Conservation (phyloP, 2,329 filamentous ascomycete species). For the Nannizzia gypsea region DNA sequence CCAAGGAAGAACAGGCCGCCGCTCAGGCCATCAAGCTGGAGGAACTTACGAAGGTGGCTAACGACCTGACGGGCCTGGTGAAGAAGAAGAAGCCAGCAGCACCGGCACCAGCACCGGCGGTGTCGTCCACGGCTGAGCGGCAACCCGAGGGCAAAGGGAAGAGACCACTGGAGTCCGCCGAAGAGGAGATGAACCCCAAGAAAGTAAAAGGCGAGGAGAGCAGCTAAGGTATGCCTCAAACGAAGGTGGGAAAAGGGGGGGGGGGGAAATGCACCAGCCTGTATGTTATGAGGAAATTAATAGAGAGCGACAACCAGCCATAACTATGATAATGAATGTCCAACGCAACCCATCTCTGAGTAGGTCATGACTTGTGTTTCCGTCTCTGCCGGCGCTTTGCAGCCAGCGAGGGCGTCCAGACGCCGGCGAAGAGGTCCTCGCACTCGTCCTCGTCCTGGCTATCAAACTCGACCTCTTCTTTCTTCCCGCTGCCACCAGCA, state of each 20-base stretch:
- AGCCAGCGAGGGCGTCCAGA: conserved; percentile 48
- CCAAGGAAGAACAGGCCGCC: conserved; percentile 29
- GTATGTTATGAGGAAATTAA: not conserved
- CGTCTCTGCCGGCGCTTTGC: conserved; percentile 18
- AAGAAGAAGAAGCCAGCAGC: conserved; percentile 32
- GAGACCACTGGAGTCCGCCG: not conserved
- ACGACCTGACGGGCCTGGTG: conserved; percentile 48
- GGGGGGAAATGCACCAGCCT: not conserved
- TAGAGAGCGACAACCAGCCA: not conserved
- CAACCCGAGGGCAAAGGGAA: not conserved
- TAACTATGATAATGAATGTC: too few species aligned
- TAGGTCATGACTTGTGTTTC: not conserved
- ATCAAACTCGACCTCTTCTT: conserved; percentile 42
- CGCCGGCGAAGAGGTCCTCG: conserved; percentile 51
- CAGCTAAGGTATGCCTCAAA: not conserved
- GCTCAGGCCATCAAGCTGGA: conserved; percentile 24
- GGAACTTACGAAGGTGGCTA: conserved; percentile 45
- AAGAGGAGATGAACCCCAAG: not conserved
- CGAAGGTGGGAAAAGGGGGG: not conserved
- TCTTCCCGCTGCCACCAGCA: conserved; percentile 2
- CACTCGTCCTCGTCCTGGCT: conserved; percentile 56
- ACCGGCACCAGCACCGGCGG: not conserved
- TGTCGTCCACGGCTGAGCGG: not conserved
- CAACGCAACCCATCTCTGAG: not conserved
- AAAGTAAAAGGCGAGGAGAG: not conserved